Percentiles rank a stretch among this genome's conserved stretches.
These are phyloP conservation scores for Sugiyamaella smithiae DNA, from an alignment of 805 yeast species.

Conservation along the genomic window DNA sequence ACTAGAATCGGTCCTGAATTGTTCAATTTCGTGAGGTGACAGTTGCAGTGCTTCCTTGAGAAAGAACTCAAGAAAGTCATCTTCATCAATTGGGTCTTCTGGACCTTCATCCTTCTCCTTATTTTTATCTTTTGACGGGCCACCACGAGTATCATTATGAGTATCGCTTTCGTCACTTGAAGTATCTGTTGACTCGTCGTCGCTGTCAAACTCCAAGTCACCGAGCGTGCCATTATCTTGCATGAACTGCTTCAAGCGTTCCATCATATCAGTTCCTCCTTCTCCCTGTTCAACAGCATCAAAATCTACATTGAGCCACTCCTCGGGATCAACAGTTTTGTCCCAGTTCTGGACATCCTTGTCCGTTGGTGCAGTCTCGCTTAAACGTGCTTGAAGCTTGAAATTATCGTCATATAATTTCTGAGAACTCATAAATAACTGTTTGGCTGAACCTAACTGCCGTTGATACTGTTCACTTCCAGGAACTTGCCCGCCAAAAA, in stretches of 20 bases:
- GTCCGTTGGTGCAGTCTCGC: slow-evolving; percentile 8
- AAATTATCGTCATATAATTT: not conserved
- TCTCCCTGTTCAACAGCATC: slow-evolving; percentile 11
- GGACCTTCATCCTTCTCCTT: slow-evolving; percentile 21
- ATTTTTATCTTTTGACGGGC: slow-evolving; percentile 20
- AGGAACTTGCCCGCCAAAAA: slow-evolving; percentile 18
- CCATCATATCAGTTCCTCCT: slow-evolving; percentile 15
- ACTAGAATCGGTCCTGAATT: not conserved
- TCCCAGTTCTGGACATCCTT: slow-evolving; percentile 23
- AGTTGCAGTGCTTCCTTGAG: slow-evolving; percentile 52
- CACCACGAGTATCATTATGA: slow-evolving; percentile 22
- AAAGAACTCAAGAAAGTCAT: slow-evolving; percentile 67
- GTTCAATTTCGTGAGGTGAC: slow-evolving; percentile 28
- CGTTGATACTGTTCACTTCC: slow-evolving; percentile 16
- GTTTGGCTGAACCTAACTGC: slow-evolving; percentile 17
- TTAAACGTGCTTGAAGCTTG: not conserved
- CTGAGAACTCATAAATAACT: not conserved
- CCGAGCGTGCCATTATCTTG: slow-evolving; percentile 4
- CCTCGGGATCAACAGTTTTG: slow-evolving; percentile 10
- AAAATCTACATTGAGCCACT: slow-evolving; percentile 12
- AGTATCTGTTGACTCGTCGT: slow-evolving; percentile 15
- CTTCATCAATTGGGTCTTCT: slow-evolving; percentile 50
- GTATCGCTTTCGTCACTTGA: slow-evolving; percentile 25
- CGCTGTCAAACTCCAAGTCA: not conserved
- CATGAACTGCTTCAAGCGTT: slow-evolving; percentile 12